Percentiles rank a stretch among this genome's conserved stretches.
These are phyloP conservation scores for Boletus bicolor DNA, from an alignment of 768 basidiomycete genomes.

Conservation along the genomic window DNA sequence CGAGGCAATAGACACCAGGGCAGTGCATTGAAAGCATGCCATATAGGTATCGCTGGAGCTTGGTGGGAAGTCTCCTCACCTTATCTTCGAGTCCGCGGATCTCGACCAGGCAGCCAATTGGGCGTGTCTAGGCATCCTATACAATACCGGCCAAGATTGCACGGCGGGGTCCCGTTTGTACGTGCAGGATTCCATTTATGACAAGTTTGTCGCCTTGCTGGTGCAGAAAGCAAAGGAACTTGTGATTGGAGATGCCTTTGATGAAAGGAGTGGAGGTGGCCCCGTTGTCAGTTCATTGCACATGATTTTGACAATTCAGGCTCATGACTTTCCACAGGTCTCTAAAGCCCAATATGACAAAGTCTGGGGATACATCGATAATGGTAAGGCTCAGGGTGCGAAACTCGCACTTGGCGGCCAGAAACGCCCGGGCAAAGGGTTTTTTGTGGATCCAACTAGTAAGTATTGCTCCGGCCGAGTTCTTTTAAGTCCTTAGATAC, in stretches of 20 bases:
- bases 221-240: constrained; percentile 65
- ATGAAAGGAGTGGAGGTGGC: constrained; percentile 70
- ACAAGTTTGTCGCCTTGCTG: constrained; percentile 71
- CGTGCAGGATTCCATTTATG: constrained; percentile 84
- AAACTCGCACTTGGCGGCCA: constrained; percentile 75
- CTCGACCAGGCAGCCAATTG: constrained; percentile 82
- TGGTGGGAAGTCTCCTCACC: constrained; percentile 87
- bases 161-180: constrained; percentile 89
- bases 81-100: constrained; percentile 90
- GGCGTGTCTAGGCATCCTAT: constrained; percentile 82
- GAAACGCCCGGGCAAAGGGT: constrained; percentile 75
- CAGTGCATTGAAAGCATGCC: constrained; percentile 9
- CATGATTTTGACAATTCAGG: constrained; percentile 3
- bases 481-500: constrained; percentile 3
- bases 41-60: constrained; percentile 83
- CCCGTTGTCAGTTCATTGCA: constrained; percentile 63
- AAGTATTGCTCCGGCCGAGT: constrained; percentile 28
- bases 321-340: constrained; percentile 44
- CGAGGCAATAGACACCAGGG: constrained; percentile 20
- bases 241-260: constrained; percentile 78
- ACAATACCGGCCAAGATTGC: constrained; percentile 91
- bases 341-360: constrained; percentile 84
- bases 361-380: constrained; percentile 84
- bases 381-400: constrained; percentile 82
- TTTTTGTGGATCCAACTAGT: constrained; percentile 89